Base-by-base conservation (phyloP, 2,329 filamentous ascomycete genomes). In the Dothistroma septosporum region DNA sequence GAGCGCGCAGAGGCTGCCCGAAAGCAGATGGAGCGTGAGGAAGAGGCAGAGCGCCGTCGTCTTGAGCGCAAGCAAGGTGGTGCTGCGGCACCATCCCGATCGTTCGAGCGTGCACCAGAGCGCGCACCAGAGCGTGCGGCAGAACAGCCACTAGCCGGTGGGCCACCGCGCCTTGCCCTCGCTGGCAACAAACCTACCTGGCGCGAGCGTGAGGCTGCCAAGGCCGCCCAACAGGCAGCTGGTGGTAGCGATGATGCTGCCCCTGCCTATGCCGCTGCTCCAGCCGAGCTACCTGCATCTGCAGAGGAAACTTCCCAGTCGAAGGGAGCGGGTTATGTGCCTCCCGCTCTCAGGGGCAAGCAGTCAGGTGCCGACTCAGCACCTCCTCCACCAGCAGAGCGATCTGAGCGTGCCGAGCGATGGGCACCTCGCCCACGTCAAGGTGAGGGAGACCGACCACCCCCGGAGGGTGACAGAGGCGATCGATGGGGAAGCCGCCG, bases 21-120 rank as follows among this genome's bases (percentile, higher is more conserved):
- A 50, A 73, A 69, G 66, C 72, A 74, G 61, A 70, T 72, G 65
- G 72, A 73, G 65, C 87, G 90, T 75, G 92, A 96, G 76, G 92
- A 94, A 70, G 92, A 96, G 76, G 92, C 91, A 16, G 86, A 92
- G 77, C 89, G 85, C 84, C 75, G 85, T 82, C 71, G 87, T 83
- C 61, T 85, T 85, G 75, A 90, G 85, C 77, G 84, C 83, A 74
- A 74, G 70, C 78, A 78, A 68, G 74, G 73, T 53, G 70, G 67
- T 37, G 64, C 52, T 59, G 68, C 68, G 48, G 76, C 74, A 64
- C 66, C 76, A 73, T 5, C 41, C n/a, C 79, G 80, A 63, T 74
- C 73, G 54, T 65, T 73, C 58, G 68, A 69, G 55, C 59, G 64
- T 24, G 57, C 61, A 16, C 44, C 66, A 8, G 55, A 47, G 16